Percentiles rank a stretch among this genome's conserved stretches.
Conservation (phyloP, 306 rosid genomes). For the Vigna angularis region DNA sequence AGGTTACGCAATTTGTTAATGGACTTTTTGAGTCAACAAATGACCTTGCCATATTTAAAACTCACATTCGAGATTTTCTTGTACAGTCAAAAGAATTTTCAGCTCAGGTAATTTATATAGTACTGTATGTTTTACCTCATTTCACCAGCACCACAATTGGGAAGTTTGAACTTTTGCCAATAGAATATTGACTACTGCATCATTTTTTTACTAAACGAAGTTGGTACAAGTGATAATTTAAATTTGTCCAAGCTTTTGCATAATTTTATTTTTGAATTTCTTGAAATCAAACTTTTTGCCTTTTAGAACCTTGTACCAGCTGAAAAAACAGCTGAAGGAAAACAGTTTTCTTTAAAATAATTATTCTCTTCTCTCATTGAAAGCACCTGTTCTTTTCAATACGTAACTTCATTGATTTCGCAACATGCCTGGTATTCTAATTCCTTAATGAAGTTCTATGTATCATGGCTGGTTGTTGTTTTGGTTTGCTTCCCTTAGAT, state of each 20-base stretch:
- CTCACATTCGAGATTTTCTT: conserved; percentile 88
- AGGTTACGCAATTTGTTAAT: conserved; percentile 93
- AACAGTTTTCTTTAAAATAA: no score
- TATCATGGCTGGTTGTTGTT: background rate
- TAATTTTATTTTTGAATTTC: background rate
- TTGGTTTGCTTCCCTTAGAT: conserved; percentile 18
- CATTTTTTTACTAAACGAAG: background rate
- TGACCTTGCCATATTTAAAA: conserved; percentile 55
- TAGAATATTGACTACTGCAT: background rate
- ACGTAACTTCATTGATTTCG: background rate
- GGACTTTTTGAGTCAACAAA: conserved; percentile 82
- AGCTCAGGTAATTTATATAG: conserved; percentile 72
- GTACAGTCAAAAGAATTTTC: conserved; percentile 97
- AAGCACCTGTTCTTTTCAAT: no score
- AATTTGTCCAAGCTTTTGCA: background rate
- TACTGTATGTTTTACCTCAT: conserved; percentile 2
- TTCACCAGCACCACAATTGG: background rate
- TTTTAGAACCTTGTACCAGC: no score
- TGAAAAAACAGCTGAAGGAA: no score
- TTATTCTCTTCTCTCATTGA: no score
- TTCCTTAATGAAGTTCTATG: background rate
- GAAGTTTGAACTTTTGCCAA: background rate
- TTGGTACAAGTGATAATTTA: background rate
- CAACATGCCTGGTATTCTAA: background rate
- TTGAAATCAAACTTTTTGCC: no score